phyloP scores from a whole-genome alignment of 1,284 basidiomycete species.

The Cryptococcus floricola region DNA sequence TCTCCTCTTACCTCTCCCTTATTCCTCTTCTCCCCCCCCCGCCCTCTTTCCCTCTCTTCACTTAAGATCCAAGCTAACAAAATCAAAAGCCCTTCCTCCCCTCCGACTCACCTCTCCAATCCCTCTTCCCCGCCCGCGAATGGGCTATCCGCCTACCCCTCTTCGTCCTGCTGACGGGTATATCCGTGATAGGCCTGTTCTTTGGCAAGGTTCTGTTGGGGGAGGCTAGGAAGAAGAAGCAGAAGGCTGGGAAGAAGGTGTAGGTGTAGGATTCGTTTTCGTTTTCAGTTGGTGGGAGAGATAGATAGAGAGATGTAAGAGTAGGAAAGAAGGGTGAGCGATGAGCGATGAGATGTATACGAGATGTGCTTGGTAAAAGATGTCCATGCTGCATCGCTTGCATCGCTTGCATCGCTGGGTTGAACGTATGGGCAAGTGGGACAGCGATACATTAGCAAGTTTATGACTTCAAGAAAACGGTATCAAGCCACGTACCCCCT shows the following conservation, averaged over 20 bases:
- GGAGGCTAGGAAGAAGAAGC: slow-evolving; percentile 61
- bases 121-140: slow-evolving; percentile 76
- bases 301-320: neutral
- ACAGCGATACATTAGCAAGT: no score
- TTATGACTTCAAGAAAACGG: no score
- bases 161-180: slow-evolving; percentile 70
- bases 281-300: no score
- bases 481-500: no score
- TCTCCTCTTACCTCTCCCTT: neutral
- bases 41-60: neutral
- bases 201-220: slow-evolving; percentile 69
- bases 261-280: no score
- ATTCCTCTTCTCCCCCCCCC: neutral
- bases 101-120: slow-evolving; percentile 64
- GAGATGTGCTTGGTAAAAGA: neutral
- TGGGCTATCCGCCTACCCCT: slow-evolving; percentile 87
- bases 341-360: neutral
- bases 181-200: slow-evolving; percentile 72
- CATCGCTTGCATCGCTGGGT: no score
- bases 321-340: neutral
- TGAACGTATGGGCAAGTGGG: no score
- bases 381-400: no score
- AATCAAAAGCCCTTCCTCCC: slow-evolving; percentile 74
- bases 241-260: slow-evolving; percentile 36
- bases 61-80: neutral